Evolutionary conservation across 108 stramenopile genomes (phyloP).

Genomic region (Bacterosira constricta): DNA sequence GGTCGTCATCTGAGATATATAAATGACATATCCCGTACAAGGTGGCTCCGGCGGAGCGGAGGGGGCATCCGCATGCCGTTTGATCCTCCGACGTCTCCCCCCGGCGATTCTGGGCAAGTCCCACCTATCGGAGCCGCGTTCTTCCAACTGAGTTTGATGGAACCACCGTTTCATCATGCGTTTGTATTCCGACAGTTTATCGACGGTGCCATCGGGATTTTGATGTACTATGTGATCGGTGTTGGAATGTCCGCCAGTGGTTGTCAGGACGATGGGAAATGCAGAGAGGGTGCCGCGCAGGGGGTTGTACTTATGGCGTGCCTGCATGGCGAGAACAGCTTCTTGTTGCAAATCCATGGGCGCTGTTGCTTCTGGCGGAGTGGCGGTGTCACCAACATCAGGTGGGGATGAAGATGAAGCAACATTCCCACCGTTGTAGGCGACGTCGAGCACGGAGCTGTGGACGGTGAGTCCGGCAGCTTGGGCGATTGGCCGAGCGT

Average conservation of each 20-base stretch:
- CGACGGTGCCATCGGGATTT: constrained; percentile 52
- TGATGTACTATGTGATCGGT: constrained; percentile 73
- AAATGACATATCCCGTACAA: constrained; percentile 62
- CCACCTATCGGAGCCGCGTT: constrained; percentile 73
- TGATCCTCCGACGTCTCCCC: constrained; percentile 76
- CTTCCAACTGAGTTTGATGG: constrained; percentile 58
- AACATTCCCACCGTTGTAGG: constrained; percentile 3
- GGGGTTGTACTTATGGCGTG: constrained; percentile 45
- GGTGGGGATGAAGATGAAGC: no score
- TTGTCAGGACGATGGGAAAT: constrained; percentile 48
- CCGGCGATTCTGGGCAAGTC: constrained; percentile 76
- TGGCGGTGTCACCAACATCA: no score
- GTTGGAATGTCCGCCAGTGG: constrained; percentile 84
- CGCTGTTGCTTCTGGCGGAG: not conserved
- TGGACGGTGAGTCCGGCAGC: constrained; percentile 62
- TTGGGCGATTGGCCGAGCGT: constrained; percentile 47
- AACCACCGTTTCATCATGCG: constrained; percentile 55
- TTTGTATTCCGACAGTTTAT: constrained; percentile 79
- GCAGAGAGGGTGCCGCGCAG: constrained; percentile 41
- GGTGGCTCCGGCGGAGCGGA: constrained; percentile 79
- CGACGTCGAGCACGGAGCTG: constrained; percentile 34
- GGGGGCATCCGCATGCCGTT: constrained; percentile 63
- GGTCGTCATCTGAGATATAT: constrained; percentile 80
- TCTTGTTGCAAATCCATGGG: constrained; percentile 12
- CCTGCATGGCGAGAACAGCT: constrained; percentile 28